phyloP scores from a whole-genome alignment of 2,329 filamentous ascomycete genomes.

The Paraconiothyrium brasiliense region DNA sequence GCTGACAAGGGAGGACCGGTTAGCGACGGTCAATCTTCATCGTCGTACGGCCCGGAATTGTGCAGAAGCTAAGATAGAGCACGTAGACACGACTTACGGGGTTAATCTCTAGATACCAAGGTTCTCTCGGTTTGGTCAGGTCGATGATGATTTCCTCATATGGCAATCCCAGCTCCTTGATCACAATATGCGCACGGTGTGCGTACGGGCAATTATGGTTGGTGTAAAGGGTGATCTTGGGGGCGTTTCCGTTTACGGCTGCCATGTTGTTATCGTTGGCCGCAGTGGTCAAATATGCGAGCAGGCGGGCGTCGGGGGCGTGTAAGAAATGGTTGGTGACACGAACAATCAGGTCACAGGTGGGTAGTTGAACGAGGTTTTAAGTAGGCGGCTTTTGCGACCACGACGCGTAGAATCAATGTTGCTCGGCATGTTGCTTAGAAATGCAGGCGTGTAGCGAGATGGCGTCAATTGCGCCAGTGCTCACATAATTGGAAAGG shows the following conservation, averaged over 20 bases:
- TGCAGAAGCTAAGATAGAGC: background rate
- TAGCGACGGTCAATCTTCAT: background rate
- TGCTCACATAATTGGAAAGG: slow-evolving; percentile 1
- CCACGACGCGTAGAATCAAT: background rate
- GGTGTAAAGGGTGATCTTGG: slow-evolving; percentile 74
- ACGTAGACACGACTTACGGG: slow-evolving; percentile 57
- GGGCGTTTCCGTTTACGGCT: slow-evolving; percentile 36
- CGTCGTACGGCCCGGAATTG: background rate
- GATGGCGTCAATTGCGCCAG: slow-evolving; percentile 16
- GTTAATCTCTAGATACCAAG: slow-evolving; percentile 80
- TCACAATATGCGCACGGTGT: slow-evolving; percentile 77
- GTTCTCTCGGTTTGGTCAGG: slow-evolving; percentile 71
- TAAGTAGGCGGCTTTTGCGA: background rate
- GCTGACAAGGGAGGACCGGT: slow-evolving; percentile 42
- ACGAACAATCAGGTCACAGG: background rate
- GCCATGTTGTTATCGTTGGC: slow-evolving; percentile 28
- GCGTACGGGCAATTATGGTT: slow-evolving; percentile 76
- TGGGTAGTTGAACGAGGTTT: background rate
- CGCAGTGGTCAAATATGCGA: background rate
- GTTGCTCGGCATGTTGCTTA: slow-evolving; percentile 10
- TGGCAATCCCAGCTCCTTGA: slow-evolving; percentile 71
- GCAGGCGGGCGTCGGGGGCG: background rate
- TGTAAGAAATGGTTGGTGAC: background rate
- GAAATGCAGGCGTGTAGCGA: slow-evolving; percentile 11
- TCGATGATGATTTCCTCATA: slow-evolving; percentile 80